Evolutionary conservation across 805 yeast species (phyloP), one percentile per base, ranked within the genome.

Genomic region (Yamadazyma akitaensis): DNA sequence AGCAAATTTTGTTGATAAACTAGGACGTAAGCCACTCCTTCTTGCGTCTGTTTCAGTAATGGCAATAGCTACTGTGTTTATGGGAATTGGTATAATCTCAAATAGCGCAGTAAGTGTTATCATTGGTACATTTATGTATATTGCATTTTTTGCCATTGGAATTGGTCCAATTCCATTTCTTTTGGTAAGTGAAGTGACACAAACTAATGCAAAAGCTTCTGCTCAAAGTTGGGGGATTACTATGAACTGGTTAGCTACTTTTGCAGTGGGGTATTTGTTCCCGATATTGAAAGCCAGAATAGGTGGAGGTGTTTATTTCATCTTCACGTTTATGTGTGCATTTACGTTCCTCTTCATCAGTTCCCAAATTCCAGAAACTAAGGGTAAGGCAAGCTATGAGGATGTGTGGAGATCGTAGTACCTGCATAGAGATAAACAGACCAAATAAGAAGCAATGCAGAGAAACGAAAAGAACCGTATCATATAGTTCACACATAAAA

Each of bases 81-180:
- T 92, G 60, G 84, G 88, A 1, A 37, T 78, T 18, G 92, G 95
- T 2, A 84, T 92, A 33, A 58, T 79, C 16, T 51, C 62, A 14
- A 62, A 71, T 2, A 67, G 67, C 42, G 71, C 86, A 0, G 28
- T 65, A 0, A 50, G 84, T 12, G 75, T 91, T 0, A 81, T 85
- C 0, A 42, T 76, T 0, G 82, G 90, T 10, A 84, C 90, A 0
- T 78, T 88, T 44, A 59, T 76, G 0, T 91, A 89, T 61, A 90
- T 92, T 41, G 81, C 85, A 0, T 79, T 89, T 24, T 94, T 92
- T 70, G 98, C 97, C 0, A 69, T 86, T 30, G 99, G 99, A 0
- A 63, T 90, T 51, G 99, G 99, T 0, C 99, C 99, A 6, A 90
- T 94, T 45, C 99, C 99, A 36, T 92, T 94, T 67, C 68, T 92